Percentiles rank a stretch among this genome's conserved stretches.
phyloP scores from a whole-genome alignment of 2,329 filamentous ascomycete species.

The Alternaria postmessia region DNA sequence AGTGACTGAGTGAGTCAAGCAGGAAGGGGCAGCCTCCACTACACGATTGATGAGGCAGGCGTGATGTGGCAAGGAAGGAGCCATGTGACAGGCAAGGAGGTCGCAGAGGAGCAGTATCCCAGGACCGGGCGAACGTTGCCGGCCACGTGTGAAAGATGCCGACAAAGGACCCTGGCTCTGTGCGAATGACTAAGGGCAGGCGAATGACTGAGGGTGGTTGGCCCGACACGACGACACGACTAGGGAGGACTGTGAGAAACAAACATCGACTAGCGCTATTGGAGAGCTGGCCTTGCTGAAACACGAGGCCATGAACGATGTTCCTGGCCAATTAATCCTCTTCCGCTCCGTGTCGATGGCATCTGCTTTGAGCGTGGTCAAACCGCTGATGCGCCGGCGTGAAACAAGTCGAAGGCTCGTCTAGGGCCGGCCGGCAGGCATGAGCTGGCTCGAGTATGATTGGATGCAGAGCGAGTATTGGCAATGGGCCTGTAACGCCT shows the following conservation, averaged over 20 bases:
- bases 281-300: conserved; percentile 21
- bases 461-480: conserved; percentile 38
- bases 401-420: conserved; percentile 38
- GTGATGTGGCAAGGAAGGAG: not conserved
- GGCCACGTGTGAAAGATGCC: conserved; percentile 23
- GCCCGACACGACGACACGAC: not conserved
- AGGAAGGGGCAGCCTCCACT: not conserved
- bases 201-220: not conserved
- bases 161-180: conserved; percentile 3
- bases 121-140: conserved; percentile 11
- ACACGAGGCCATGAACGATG: conserved; percentile 27
- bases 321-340: conserved; percentile 23
- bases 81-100: conserved; percentile 4
- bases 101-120: not conserved
- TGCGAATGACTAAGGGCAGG: not conserved
- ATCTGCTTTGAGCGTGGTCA: conserved; percentile 38
- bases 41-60: not conserved
- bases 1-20: not conserved
- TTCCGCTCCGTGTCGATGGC: conserved; percentile 13
- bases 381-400: conserved; percentile 36
- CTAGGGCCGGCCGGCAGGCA: conserved; percentile 27
- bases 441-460: conserved; percentile 27
- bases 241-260: conserved; percentile 2
- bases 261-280: conserved; percentile 6
- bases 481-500: conserved; percentile 37